phyloP scores from a whole-genome alignment of 2,329 filamentous ascomycete species.

The Tolypocladium amazonense region DNA sequence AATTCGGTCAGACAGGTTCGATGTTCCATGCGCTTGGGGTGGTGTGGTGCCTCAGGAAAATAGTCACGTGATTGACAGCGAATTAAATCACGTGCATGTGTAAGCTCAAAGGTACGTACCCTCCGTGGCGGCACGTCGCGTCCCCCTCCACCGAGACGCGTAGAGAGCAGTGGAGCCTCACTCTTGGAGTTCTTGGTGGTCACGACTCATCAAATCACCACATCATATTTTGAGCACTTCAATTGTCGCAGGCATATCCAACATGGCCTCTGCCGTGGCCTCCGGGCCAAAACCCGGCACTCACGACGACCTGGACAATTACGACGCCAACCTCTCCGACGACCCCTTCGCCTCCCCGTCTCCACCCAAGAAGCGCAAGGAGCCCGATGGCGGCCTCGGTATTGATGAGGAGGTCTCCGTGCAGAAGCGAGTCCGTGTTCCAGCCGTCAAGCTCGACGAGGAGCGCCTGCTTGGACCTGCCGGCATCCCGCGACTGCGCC shows the following conservation, averaged over 20 bases:
- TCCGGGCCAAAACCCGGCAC: conserved; percentile 5
- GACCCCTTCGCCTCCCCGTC: conserved; percentile 38
- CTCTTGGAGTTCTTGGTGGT: too few species aligned
- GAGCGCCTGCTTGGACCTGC: conserved; percentile 65
- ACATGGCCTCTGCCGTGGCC: conserved; percentile 13
- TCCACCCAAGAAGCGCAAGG: conserved; percentile 36
- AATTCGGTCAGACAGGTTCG: conserved; percentile 15
- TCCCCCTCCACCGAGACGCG: conserved; percentile 7
- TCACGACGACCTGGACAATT: conserved; percentile 64
- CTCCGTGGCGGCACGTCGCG: neutral
- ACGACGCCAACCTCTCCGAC: conserved; percentile 48
- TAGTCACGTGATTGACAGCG: conserved; percentile 15
- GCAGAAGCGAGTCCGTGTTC: conserved; percentile 59
- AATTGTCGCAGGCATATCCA: neutral
- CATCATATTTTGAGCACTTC: neutral
- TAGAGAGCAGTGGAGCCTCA: neutral
- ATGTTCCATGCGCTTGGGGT: conserved; percentile 4
- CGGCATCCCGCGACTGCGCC: conserved; percentile 74
- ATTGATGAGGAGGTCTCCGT: conserved; percentile 82
- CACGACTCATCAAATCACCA: neutral
- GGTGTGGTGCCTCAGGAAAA: conserved; percentile 19
- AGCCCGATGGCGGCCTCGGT: conserved; percentile 48
- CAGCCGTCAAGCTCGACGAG: conserved; percentile 81
- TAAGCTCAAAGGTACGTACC: neutral
- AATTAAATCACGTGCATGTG: conserved; percentile 1